phyloP scores from a whole-genome alignment of 768 basidiomycete species.

The Auricularia cornea region DNA sequence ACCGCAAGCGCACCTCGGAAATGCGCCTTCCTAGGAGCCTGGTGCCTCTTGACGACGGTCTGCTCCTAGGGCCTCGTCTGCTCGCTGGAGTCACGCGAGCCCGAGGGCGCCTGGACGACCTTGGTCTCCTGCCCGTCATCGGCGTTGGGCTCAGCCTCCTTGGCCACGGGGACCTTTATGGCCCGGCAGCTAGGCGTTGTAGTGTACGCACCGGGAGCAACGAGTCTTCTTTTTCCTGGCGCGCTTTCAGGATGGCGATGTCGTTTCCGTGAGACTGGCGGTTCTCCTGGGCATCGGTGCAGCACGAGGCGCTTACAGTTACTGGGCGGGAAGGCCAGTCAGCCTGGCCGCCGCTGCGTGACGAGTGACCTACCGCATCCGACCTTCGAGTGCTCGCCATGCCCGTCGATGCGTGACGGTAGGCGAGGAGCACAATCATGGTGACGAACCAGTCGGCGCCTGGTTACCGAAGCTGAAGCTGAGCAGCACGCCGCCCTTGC shows the following conservation, averaged over 20 bases:
- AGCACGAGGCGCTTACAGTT: slow-evolving; percentile 64
- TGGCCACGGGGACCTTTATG: too few relatives aligned
- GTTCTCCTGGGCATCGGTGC: slow-evolving; percentile 45
- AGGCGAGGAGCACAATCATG: slow-evolving; percentile 55
- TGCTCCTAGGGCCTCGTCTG: slow-evolving; percentile 1
- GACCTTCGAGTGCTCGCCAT: slow-evolving; percentile 52
- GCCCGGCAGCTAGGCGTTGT: too few relatives aligned
- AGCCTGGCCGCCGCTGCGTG: too few relatives aligned
- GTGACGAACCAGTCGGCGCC: slow-evolving; percentile 52
- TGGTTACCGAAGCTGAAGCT: slow-evolving; percentile 70
- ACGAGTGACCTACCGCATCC: slow-evolving; percentile 47
- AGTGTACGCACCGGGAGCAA: too few relatives aligned
- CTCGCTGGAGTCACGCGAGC: too few relatives aligned
- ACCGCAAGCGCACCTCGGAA: slow-evolving; percentile 37
- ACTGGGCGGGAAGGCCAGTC: not conserved
- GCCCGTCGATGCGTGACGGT: slow-evolving; percentile 53
- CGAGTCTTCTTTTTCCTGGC: not conserved
- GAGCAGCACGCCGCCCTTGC: slow-evolving; percentile 65
- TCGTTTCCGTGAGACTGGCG: slow-evolving; percentile 1
- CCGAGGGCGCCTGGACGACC: too few relatives aligned
- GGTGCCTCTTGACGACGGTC: slow-evolving; percentile 16
- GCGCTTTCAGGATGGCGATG: slow-evolving; percentile 5
- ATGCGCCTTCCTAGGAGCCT: slow-evolving; percentile 39
- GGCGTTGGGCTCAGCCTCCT: too few relatives aligned
- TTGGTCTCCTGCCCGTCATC: too few relatives aligned